Evolutionary conservation across 768 basidiomycete species (phyloP), one percentile per base, ranked within the genome.

Genomic region (Phylloporus sp.): DNA sequence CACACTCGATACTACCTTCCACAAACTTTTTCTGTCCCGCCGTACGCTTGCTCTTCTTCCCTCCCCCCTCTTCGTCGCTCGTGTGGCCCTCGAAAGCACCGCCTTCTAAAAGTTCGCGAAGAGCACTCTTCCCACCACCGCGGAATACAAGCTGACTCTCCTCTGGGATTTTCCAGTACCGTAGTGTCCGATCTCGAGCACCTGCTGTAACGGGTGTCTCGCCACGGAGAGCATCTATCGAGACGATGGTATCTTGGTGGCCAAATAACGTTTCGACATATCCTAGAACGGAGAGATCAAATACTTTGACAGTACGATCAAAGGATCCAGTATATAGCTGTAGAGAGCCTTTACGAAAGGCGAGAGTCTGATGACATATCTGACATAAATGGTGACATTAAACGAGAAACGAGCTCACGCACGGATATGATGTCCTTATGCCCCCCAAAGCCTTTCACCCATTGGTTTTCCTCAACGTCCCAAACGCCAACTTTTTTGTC

Each of bases 251-350:
- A 62, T 97, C 95, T 72, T 98, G 95, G 65, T 99, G 97, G 1
- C 97, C 97, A 65, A 95, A 99, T 5, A 98, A 75, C 8, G 95
- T 97, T 68, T 99, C 95, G 50, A 98, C 86, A 62, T 94, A 93
- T 10, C 91, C 93, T 78, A 95, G 81, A 6, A 91, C 89, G 54
- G 73, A 79, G 41, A 80, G 72, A 65, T 88, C 95, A 69, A 88
- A 95, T 3, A 97, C 75, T 68, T 95, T 95, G 50, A 97, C 64
- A 0, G 94, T 93, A 13, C 95, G 87, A 67, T 98, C 91, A 64
- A 85, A 82, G 16, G 91, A 88, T 34, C 80, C 82, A 16, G 86
- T 80, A 70, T 89, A 89, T 26, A 94, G 71, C 27, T 68, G 67
- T 48, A 83, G 75, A 3, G 88, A 84, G 41, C 80, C 82, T 70